Evolutionary conservation across 1,284 basidiomycete genomes (phyloP), one percentile per base, ranked within the genome.

Genomic region (Trichosporon sp.): DNA sequence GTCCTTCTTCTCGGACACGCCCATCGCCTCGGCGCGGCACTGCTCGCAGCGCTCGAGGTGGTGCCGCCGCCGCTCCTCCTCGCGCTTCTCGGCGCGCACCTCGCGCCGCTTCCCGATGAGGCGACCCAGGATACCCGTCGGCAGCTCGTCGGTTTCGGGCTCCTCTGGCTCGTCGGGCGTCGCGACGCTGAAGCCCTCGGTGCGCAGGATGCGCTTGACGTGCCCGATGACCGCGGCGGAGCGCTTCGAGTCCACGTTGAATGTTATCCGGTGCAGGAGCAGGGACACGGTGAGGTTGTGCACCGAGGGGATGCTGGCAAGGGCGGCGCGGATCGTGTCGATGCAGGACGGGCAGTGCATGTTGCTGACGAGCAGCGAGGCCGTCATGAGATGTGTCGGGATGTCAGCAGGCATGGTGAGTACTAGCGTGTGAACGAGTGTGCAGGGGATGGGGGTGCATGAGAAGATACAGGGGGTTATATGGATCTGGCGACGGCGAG

Each of bases 331-430:
- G 73, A 85, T 82, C 51, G 78, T 72, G 1, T 80, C 78, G 64
- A 82, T 79, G 75, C 84, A 85, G 8, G 81, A 82, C 11, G 84
- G 83, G 70, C 84, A 85, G 75, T 85, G 79, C 78, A 80, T 77
- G 73, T 80, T 80, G 34, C 60, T 44, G 35, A 80, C 75, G 38
- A 79, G 65, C 27, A 80, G 74, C n/a, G 75, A 73, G 3, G 74
- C 70, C 5, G 74, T 75, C 1, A 75, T 72, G 18, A 75, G 70
- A 15, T 74, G 71, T 3, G 70, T 68, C 0, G 77, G 76, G 13
- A 77, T 60, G 65, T 66, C 47, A 12, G 51, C 13, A 9, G 60
- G 3, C 58, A 67, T 68, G 4, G 42, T 64, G 31, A 32, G 31
- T 38, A n/a, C n/a, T n/a, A n/a, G n/a, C n/a, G 25, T 58, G 38